Evolutionary conservation across 2,329 filamentous ascomycete species (phyloP), one percentile per base, ranked within the genome.

Genomic region (Lecanicillium sp.): DNA sequence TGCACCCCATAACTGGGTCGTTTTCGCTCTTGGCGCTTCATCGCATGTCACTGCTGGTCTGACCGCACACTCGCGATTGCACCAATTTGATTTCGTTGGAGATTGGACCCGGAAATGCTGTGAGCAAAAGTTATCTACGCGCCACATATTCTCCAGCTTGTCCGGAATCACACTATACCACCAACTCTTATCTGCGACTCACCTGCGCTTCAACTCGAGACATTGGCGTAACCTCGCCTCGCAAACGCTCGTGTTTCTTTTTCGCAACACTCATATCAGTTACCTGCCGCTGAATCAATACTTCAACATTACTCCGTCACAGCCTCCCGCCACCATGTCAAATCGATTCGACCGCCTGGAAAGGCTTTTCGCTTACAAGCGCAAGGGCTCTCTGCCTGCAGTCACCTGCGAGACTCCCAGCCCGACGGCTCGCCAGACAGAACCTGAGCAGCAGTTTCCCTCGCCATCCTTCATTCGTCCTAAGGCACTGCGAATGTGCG

Each of bases 381-480:
- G 64, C 47, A 68, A 67, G 52, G 53, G 56, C 27, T 63, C 58
- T 27, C 48, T 52, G 23, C 51, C 62, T 14, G 50, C 55, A 10
- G 59, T 59, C 26, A 52, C 56, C 36, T 58, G 50, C 44, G 57
- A 54, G 45, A 53, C 58, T 46, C 52, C 51, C 32, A 57, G 49
- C 35, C 56, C 51, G 41, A 38, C 57, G 46, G 49, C 50, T 23
- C 43, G 51, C 14, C 30, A 15, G 4, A 54, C 55, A 24, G 47
- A 59, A 8, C 44, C 58, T 20, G 65, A 60, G 43, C 66, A 64
- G 43, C 62, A 67, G 42, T 78, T 78, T 52, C 75, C 75, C 4
- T 68, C 68, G 17, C 70, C 75, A 6, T 76, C 75, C 1, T 82
- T 78, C 54, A 76, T 82, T 52, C 69, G 74, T 38, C 78, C 78